A percentile compares a stretch with the other conserved stretches of the same genome.
Evolutionary conservation across 129 eudicot species (phyloP).

Genomic region (Ambrosia trifida): DNA sequence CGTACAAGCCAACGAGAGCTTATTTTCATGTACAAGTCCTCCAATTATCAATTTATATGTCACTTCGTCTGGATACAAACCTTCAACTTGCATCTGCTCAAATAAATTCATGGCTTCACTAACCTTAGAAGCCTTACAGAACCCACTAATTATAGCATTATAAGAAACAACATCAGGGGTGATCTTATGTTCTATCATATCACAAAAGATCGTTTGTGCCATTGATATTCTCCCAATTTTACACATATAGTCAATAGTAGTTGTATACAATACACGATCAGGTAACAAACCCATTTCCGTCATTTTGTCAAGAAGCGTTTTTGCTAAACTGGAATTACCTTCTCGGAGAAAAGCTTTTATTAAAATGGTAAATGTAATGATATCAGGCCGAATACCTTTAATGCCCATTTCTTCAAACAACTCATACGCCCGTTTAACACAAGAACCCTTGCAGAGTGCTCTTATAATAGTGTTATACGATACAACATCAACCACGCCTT

Average conservation of each 20-base stretch:
- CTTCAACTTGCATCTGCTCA: conserved; percentile 63
- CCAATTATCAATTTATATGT: conserved; percentile 68
- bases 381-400: conserved; percentile 67
- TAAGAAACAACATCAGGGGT: conserved; percentile 72
- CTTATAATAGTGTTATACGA: conserved; percentile 77
- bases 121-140: conserved; percentile 62
- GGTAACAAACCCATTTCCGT: conserved; percentile 63
- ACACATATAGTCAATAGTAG: conserved; percentile 73
- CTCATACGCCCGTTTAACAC: conserved; percentile 51
- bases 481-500: conserved; percentile 83
- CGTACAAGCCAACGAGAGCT: conserved; percentile 59
- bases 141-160: conserved; percentile 80
- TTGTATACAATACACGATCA: conserved; percentile 73
- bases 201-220: conserved; percentile 62
- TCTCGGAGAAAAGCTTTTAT: conserved; percentile 70
- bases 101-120: conserved; percentile 70
- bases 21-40: conserved; percentile 67
- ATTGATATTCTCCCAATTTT: conserved; percentile 51
- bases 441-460: conserved; percentile 55
- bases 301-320: conserved; percentile 75
- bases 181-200: conserved; percentile 66
- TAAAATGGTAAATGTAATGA: conserved; percentile 78
- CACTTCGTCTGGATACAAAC: conserved; percentile 75
- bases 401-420: conserved; percentile 73
- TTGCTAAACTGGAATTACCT: conserved; percentile 55